These are phyloP conservation scores for Thermoascus crustaceus DNA, from an alignment of 2,329 filamentous ascomycete species.

Conservation along the genomic window DNA sequence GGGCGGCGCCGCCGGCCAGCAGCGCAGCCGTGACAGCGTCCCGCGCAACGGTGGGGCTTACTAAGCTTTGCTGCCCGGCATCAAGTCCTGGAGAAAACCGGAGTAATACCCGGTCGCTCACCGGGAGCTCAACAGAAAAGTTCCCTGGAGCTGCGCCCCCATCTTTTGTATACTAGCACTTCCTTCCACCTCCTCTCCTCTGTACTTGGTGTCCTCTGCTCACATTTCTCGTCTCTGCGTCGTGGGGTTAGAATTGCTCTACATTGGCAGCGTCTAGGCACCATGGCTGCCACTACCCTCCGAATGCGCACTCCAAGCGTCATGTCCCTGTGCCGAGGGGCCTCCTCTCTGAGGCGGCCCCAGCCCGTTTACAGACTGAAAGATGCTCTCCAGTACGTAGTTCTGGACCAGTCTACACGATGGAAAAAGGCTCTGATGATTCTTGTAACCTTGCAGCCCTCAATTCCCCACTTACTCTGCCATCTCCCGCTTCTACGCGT, in stretches of 20 bases:
- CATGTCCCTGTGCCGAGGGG: constrained; percentile 34
- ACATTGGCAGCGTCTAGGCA: constrained; percentile 25
- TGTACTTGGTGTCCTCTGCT: constrained; percentile 11
- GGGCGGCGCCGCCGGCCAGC: constrained; percentile 13
- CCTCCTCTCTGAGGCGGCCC: constrained; percentile 39
- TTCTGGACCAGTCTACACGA: constrained; percentile 2
- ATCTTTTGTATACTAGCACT: constrained; percentile 21
- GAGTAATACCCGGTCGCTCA: constrained; percentile 29
- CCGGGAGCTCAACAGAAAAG: constrained; percentile 37
- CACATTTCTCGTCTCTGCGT: constrained; percentile 11
- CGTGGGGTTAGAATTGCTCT: constrained; percentile 9
- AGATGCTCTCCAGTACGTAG: constrained; percentile 33
- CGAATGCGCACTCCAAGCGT: constrained; percentile 38
- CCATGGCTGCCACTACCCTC: constrained; percentile 48
- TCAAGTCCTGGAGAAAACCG: constrained; percentile 16
- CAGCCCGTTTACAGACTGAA: constrained; percentile 37
- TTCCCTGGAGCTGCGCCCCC: constrained; percentile 24
- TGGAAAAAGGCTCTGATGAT: background rate
- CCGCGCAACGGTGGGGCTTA: constrained; percentile 2
- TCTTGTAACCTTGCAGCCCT: constrained; percentile 18
- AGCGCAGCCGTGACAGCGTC: constrained; percentile 10
- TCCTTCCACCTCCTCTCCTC: constrained; percentile 14
- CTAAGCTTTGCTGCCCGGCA: too few relatives aligned
- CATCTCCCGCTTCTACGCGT: constrained; percentile 59
- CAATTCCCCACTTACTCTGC: constrained; percentile 49